A percentile compares a stretch with the other conserved stretches of the same genome.
Evolutionary conservation across 371 early-diverging fungal species (phyloP).

Genomic region (Zancudomyces culisetae): DNA sequence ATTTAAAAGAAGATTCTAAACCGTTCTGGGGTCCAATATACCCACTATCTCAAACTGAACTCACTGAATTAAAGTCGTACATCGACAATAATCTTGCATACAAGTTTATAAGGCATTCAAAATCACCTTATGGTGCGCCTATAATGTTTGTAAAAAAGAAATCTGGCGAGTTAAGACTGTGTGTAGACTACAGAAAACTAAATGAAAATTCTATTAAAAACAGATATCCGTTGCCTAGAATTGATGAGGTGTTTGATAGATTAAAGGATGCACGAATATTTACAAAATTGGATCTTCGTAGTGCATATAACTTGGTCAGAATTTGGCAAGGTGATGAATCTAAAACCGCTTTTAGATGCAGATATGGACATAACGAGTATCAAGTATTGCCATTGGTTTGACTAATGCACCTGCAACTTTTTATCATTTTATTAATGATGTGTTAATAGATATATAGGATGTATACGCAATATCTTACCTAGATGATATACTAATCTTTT

Average conservation of each 20-base stretch:
- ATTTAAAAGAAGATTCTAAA: slow-evolving; percentile 6
- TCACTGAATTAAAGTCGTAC: slow-evolving; percentile 8
- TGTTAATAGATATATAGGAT: slow-evolving; percentile 7
- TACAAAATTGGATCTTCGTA: slow-evolving; percentile 26
- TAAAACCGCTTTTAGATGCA: slow-evolving; percentile 31
- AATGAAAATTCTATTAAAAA: slow-evolving; percentile 28
- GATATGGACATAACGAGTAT: slow-evolving; percentile 20
- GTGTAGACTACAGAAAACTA: slow-evolving; percentile 27
- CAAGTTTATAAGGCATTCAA: slow-evolving; percentile 23
- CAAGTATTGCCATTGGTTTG: slow-evolving; percentile 27
- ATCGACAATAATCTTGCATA: slow-evolving; percentile 7
- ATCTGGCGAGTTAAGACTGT: slow-evolving; percentile 24
- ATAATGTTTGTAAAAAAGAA: slow-evolving; percentile 32
- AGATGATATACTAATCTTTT: slow-evolving; percentile 28
- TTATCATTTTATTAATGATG: slow-evolving; percentile 18
- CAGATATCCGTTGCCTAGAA: slow-evolving; percentile 23
- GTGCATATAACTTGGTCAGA: slow-evolving; percentile 20
- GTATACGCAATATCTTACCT: slow-evolving; percentile 10
- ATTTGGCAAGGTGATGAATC: slow-evolving; percentile 9
- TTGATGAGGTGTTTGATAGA: slow-evolving; percentile 26
- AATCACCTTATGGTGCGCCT: slow-evolving; percentile 28
- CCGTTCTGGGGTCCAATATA: slow-evolving; percentile 8
- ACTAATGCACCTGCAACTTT: slow-evolving; percentile 29
- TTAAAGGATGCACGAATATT: slow-evolving; percentile 20
- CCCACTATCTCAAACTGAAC: slow-evolving; percentile 10